Evolutionary conservation across 2,329 filamentous ascomycete species (phyloP).

Genomic region (Clonostachys rhizophaga): DNA sequence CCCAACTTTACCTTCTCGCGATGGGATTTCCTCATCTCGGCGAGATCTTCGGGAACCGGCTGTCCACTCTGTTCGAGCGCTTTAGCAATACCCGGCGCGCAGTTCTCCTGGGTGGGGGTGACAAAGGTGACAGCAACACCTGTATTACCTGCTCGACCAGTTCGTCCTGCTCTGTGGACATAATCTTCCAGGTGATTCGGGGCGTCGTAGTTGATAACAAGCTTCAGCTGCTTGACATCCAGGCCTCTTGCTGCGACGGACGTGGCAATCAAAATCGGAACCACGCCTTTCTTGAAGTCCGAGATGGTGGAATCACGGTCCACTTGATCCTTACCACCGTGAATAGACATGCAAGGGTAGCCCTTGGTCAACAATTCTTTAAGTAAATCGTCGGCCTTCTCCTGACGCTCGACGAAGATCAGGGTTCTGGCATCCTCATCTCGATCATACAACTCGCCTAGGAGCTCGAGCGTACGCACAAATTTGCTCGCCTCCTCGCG

Average conservation of each 20-base stretch:
- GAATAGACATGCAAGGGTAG: slow-evolving; percentile 89
- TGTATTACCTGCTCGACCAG: slow-evolving; percentile 88
- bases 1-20: slow-evolving; percentile 88
- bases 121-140: slow-evolving; percentile 94
- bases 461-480: slow-evolving; percentile 73
- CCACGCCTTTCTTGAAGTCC: slow-evolving; percentile 88
- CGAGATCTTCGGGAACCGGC: slow-evolving; percentile 66
- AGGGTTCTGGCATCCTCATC: slow-evolving; percentile 88
- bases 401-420: slow-evolving; percentile 89
- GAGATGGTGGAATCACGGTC: slow-evolving; percentile 89
- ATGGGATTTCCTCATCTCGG: slow-evolving; percentile 67
- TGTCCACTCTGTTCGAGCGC: slow-evolving; percentile 91
- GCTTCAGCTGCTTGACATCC: slow-evolving; percentile 91
- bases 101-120: slow-evolving; percentile 87
- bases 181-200: slow-evolving; percentile 96
- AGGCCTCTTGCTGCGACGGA: slow-evolving; percentile 92
- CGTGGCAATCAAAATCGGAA: slow-evolving; percentile 88
- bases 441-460: slow-evolving; percentile 79
- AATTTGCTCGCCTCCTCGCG: slow-evolving; percentile 82
- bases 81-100: slow-evolving; percentile 81
- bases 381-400: slow-evolving; percentile 77
- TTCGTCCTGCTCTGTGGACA: slow-evolving; percentile 89
- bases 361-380: slow-evolving; percentile 78
- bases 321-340: slow-evolving; percentile 89
- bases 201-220: slow-evolving; percentile 93